Base-by-base conservation (phyloP, 202 grass and related monocot genomes). In the Dendrocalamus latiflorus region DNA sequence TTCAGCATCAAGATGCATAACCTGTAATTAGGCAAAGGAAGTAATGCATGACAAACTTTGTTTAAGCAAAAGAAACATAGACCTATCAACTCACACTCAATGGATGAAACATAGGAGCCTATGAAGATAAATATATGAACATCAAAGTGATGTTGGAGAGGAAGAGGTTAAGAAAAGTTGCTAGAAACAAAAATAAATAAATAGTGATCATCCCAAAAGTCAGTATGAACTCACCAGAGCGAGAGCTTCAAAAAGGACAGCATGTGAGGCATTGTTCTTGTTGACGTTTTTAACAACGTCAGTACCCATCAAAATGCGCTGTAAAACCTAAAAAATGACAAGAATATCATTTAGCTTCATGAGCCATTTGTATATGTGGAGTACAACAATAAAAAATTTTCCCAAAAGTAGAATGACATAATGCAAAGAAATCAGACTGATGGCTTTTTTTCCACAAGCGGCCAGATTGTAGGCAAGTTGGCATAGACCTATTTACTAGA, bases 1-100 rank as follows among this genome's bases (percentile, higher is more conserved):
- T 88, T 99, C 96, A 65, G 96, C 96, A 92, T 99, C 96, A 84
- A 99, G 96, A 96, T 99, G 96, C 96, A 99, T 96, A 87, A 96
- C 96, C 96, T 99, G 80, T 65, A 75, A 70, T 81, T n/a, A 20
- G 47, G 37, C n/a, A n/a, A n/a, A n/a, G 49, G 2, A 71, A 41
- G 38, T 45, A 75, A 78, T 68, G 49, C 49, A 78, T 42, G 38
- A 43, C 10, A 58, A 57, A 26, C 0, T 59, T 45, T 48, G 34
- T 57, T 85, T 72, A 77, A 76, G 13, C 25, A 60, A 69, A 70
- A 60, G 18, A 67, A 47, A 34, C 43, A 70, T 2, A 22, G 37
- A 25, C 25, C 3, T 70, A 69, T 39, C 17, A 68, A 25, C 58
- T 24, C 43, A 30, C 53, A 75, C 11, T 45, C n/a, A 34, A 26